Evolutionary conservation across 1,139 yeast genomes (phyloP), one percentile per base, ranked within the genome.

Genomic region (Chernovozyma sophiae-reginae): DNA sequence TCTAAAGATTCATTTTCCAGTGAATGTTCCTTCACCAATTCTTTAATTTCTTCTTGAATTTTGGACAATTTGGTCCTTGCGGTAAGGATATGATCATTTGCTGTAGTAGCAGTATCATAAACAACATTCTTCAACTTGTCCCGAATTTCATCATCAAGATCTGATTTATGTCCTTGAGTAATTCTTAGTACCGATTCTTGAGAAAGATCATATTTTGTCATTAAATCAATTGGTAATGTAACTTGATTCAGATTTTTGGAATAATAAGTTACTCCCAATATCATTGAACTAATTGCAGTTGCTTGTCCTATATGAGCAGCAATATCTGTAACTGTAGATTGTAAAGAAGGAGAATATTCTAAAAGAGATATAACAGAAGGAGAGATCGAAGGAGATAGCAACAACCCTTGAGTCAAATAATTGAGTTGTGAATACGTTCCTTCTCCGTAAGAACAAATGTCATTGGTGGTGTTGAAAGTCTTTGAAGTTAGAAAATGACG

Each of bases 271-370:
- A 80, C 56, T 0, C 86, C 87, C 36, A 82, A 65, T 11, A 86
- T 67, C 62, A 79, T 70, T 2, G 85, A 71, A 1, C 87, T 81
- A 5, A 86, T 68, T 0, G 89, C 81, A 2, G 83, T 78, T 1
- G 94, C 86, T 54, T 86, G 95, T 3, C 96, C 96, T 25, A 86
- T 63, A 56, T 86, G 95, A 0, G 94, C 95, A 16, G 82, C 76
- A 18, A 84, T 74, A 44, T 84, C 89, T 32, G 77, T 66, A 3
- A 77, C 57, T 5, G 63, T 57, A 7, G 56, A 51, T 48, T 76
- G 72, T 34, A 81, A 53, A 4, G 48, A 45, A 0, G 72, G 56
- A 24, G 77, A 66, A 30, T 58, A 58, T 42, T 78, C 79, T 28
- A 83, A 57, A 18, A 80, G 52, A 30, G 61, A 56, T 14, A 76